Evolutionary conservation across 2,329 filamentous ascomycete genomes (phyloP).

Genomic region (Fusarium pininemorale): DNA sequence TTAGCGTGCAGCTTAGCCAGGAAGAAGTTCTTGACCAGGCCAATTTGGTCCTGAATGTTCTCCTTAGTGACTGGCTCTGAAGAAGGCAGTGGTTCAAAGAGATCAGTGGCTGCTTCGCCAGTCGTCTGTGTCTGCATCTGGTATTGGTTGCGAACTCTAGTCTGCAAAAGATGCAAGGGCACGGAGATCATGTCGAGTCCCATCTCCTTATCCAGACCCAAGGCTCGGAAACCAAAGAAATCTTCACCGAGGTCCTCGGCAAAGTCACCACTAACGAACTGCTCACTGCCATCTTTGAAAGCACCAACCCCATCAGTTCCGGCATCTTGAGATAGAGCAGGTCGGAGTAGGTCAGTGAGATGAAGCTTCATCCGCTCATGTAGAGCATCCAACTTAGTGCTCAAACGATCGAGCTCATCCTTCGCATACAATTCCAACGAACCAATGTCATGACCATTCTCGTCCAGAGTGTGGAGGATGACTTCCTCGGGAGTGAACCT

Average conservation of each 20-base stretch:
- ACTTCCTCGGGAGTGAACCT: constrained; percentile 86
- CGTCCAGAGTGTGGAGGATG: constrained; percentile 83
- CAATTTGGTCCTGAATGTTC: constrained; percentile 81
- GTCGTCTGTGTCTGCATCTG: constrained; percentile 77
- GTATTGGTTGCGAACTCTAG: constrained; percentile 85
- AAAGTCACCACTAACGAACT: constrained; percentile 96
- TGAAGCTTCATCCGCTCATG: constrained; percentile 96
- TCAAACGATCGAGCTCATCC: constrained; percentile 90
- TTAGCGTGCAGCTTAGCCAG: constrained; percentile 87
- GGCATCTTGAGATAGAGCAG: constrained; percentile 78
- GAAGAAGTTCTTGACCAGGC: constrained; percentile 91
- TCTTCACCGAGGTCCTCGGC: constrained; percentile 98
- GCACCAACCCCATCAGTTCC: constrained; percentile 86
- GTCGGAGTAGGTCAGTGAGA: constrained; percentile 90
- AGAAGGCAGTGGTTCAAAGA: constrained; percentile 74
- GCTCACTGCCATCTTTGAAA: constrained; percentile 96
- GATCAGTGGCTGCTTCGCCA: constrained; percentile 63
- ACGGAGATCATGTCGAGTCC: constrained; percentile 89
- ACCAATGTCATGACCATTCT: constrained; percentile 85
- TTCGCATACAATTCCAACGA: constrained; percentile 86
- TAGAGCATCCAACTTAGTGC: constrained; percentile 79
- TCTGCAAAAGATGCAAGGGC: constrained; percentile 91
- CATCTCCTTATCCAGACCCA: constrained; percentile 91
- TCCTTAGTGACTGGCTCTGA: constrained; percentile 83
- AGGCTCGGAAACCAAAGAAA: constrained; percentile 97